Percentiles rank a stretch among this genome's conserved stretches.
phyloP scores from a whole-genome alignment of 2,329 filamentous ascomycete genomes.

The Penicillium sp. region DNA sequence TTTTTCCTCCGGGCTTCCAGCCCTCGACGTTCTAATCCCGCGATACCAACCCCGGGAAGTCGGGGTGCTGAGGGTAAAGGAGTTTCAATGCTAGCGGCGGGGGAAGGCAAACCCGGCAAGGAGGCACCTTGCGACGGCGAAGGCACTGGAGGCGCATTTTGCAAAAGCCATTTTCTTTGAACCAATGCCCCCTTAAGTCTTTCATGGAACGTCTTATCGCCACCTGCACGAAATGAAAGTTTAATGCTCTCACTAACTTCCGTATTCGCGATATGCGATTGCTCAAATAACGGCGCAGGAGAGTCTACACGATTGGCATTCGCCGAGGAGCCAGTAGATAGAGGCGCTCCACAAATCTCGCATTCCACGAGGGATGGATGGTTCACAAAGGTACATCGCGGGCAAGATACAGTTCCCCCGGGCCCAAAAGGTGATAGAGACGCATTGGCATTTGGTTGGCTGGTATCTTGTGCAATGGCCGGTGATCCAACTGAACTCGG shows the following conservation, averaged over 20 bases:
- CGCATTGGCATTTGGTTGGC: conserved; percentile 1
- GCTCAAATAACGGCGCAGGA: conserved; percentile 67
- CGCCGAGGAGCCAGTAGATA: conserved; percentile 56
- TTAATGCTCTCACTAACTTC: conserved; percentile 77
- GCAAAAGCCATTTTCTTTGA: conserved; percentile 92
- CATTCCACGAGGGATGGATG: conserved; percentile 82
- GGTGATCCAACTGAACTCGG: conserved; percentile 7
- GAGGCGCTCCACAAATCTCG: conserved; percentile 83
- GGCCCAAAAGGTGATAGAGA: neutral
- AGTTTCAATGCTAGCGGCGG: conserved; percentile 23
- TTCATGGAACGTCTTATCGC: conserved; percentile 87
- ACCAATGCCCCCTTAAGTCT: conserved; percentile 82
- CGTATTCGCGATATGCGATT: conserved; percentile 48
- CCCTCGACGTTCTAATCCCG: conserved; percentile 83
- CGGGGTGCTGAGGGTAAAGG: conserved; percentile 29
- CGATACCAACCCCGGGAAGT: conserved; percentile 77
- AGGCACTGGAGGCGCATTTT: conserved; percentile 84
- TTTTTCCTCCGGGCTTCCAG: conserved; percentile 87
- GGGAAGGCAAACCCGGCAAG: conserved; percentile 30
- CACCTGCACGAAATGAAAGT: conserved; percentile 84
- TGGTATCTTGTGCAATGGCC: neutral
- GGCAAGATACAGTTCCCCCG: conserved; percentile 55
- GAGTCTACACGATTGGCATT: conserved; percentile 63
- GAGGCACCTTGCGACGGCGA: conserved; percentile 49
- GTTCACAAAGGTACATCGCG: conserved; percentile 90